phyloP scores from a whole-genome alignment of 2,329 filamentous ascomycete genomes.

The Delphinella strobiligena region DNA sequence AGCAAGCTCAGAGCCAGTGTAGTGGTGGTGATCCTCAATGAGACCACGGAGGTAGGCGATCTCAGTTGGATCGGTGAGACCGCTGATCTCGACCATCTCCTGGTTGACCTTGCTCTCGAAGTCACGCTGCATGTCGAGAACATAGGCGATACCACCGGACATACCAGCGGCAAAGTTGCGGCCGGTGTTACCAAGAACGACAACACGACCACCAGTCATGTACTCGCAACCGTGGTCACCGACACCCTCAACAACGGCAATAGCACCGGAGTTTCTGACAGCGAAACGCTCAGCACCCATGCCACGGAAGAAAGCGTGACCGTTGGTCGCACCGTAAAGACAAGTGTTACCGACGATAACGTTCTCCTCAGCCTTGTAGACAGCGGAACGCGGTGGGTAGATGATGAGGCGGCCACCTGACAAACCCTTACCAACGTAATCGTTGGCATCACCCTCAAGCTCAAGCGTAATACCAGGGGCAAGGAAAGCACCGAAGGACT shows the following conservation, averaged over 20 bases:
- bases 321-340: constrained; percentile 83
- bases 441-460: constrained; percentile 89
- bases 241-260: constrained; percentile 88
- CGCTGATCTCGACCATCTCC: constrained; percentile 90
- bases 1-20: constrained; percentile 90
- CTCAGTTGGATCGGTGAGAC: constrained; percentile 73
- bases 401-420: constrained; percentile 88
- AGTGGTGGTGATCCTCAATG: constrained; percentile 95
- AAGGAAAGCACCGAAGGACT: constrained; percentile 91
- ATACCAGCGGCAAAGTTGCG: constrained; percentile 98
- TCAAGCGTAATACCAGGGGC: constrained; percentile 89
- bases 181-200: constrained; percentile 78
- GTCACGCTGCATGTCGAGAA: constrained; percentile 80
- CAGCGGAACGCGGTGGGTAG: constrained; percentile 79
- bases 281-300: constrained; percentile 93
- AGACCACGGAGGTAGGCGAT: constrained; percentile 83
- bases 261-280: constrained; percentile 91
- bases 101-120: constrained; percentile 90
- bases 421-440: constrained; percentile 92
- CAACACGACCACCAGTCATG: constrained; percentile 90
- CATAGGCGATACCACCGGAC: constrained; percentile 94
- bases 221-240: constrained; percentile 97
- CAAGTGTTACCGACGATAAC: constrained; percentile 88
- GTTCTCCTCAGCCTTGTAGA: constrained; percentile 95
- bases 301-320: constrained; percentile 93